phyloP scores from a whole-genome alignment of 257 asterid species.

The Rubia yunnanensis region DNA sequence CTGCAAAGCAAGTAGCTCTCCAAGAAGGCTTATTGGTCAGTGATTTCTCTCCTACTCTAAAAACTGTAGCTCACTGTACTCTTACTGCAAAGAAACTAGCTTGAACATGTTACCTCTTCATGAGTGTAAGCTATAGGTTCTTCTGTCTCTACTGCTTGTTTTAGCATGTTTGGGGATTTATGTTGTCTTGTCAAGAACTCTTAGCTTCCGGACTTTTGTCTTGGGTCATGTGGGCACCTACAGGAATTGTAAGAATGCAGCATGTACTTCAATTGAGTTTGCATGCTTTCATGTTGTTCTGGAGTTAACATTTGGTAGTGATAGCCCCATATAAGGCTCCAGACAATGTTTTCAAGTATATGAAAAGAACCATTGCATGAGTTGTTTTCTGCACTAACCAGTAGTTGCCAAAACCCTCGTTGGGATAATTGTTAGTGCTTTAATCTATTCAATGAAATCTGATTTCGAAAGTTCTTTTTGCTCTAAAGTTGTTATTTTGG shows the following conservation, averaged over 20 bases:
- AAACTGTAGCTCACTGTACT: neutral
- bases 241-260: neutral
- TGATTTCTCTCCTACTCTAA: constrained; percentile 14
- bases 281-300: neutral
- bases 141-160: neutral
- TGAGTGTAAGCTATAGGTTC: neutral
- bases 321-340: neutral
- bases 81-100: neutral
- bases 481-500: neutral
- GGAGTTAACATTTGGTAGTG: neutral
- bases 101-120: neutral
- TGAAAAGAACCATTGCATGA: neutral
- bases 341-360: neutral
- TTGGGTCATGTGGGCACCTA: neutral
- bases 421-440: neutral
- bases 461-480: neutral
- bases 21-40: constrained; percentile 95
- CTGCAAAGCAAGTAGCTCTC: constrained; percentile 85
- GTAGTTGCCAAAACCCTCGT: neutral
- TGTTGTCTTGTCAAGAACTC: neutral
- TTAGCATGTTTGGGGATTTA: neutral
- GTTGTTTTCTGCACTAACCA: neutral
- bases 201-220: neutral
- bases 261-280: neutral
- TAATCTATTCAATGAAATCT: neutral